These are phyloP conservation scores for Linderina pennispora DNA, from an alignment of 192 early-diverging fungal species.

Conservation along the genomic window DNA sequence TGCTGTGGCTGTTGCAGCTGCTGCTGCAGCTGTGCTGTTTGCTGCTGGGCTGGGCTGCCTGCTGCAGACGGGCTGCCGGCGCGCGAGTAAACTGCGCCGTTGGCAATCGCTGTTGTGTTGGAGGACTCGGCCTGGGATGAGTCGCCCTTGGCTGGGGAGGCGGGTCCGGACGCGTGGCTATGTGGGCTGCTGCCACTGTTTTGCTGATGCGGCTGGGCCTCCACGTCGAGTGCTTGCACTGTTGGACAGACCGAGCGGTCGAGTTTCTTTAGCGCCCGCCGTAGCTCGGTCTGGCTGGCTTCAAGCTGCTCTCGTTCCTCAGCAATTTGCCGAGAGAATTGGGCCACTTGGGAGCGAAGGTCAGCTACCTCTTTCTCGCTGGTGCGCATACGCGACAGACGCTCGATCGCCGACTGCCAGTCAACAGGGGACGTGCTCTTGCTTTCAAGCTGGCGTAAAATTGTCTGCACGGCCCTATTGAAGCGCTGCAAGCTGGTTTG, in stretches of 20 bases:
- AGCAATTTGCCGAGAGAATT: slow-evolving; percentile 25
- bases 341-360: slow-evolving; percentile 27
- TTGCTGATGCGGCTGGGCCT: too few species aligned
- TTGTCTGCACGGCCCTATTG: slow-evolving; percentile 24
- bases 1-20: neutral
- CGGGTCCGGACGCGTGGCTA: neutral
- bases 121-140: too few species aligned
- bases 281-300: slow-evolving; percentile 21
- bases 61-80: too few species aligned
- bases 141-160: neutral
- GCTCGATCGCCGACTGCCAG: slow-evolving; percentile 27
- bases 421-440: slow-evolving; percentile 16
- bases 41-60: slow-evolving; percentile 19
- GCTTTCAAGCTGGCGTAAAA: slow-evolving; percentile 24
- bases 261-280: slow-evolving; percentile 39
- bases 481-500: slow-evolving; percentile 24
- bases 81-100: too few species aligned
- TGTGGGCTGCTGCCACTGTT: neutral
- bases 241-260: slow-evolving; percentile 47
- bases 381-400: slow-evolving; percentile 18
- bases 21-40: too few species aligned
- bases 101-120: too few species aligned
- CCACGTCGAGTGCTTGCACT: slow-evolving; percentile 10
- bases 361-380: slow-evolving; percentile 27
- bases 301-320: slow-evolving; percentile 41